Conservation (phyloP, 202 grass and related monocot genomes). For the Saccharum hybrid region DNA sequence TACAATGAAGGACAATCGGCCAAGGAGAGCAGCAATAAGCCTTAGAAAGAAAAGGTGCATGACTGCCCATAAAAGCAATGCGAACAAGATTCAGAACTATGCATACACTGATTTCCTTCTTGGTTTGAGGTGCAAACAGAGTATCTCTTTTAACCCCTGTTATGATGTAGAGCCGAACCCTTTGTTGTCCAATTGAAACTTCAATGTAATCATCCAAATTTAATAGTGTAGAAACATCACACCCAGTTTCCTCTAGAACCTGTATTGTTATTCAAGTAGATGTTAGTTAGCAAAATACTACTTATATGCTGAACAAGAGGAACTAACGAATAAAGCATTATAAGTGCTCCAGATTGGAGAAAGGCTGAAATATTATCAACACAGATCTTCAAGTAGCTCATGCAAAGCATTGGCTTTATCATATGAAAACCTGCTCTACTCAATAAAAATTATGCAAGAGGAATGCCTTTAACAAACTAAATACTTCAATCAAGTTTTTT, state of each 20-base stretch:
- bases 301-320: background rate
- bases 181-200: slow-evolving; percentile 90
- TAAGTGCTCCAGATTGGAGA: background rate
- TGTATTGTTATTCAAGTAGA: slow-evolving; percentile 45
- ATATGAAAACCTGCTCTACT: background rate
- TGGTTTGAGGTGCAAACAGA: slow-evolving; percentile 88
- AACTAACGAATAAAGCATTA: slow-evolving; percentile 29
- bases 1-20: background rate
- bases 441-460: background rate
- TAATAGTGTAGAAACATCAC: slow-evolving; percentile 81
- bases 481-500: background rate
- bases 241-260: slow-evolving; percentile 98
- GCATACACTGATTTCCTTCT: slow-evolving; percentile 99
- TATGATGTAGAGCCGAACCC: slow-evolving; percentile 91
- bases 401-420: slow-evolving; percentile 12
- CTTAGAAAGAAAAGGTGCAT: background rate
- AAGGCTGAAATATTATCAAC: slow-evolving; percentile 35
- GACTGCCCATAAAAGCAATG: background rate
- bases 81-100: slow-evolving; percentile 27
- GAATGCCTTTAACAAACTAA: background rate
- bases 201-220: slow-evolving; percentile 82
- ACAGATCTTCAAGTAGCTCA: background rate
- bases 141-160: slow-evolving; percentile 78
- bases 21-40: background rate
- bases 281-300: slow-evolving; percentile 21